Base-by-base conservation (phyloP, 2,329 filamentous ascomycete genomes). In the Elsinoe batatas region DNA sequence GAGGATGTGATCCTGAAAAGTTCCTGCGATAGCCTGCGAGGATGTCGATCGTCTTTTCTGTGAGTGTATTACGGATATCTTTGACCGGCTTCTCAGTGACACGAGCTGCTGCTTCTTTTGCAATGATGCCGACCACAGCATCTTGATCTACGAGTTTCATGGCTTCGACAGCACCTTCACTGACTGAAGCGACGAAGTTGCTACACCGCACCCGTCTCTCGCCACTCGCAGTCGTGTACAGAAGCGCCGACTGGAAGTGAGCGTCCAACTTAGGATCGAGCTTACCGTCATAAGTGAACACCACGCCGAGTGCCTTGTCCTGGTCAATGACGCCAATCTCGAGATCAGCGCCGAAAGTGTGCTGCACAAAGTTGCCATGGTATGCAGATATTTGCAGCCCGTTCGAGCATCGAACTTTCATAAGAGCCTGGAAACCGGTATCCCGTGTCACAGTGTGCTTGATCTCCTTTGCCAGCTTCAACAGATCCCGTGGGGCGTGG, bases 321-420 rank as follows among this genome's bases (percentile, higher is more conserved):
- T 89, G 84, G 68, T 97, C 93, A 53, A 97, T 83, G 53, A 87
- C 82, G 26, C 93, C 93, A 64, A 98, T 88, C 68, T 98, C 91
- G 43, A 98, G 80, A 70, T 98, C 93, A 2, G 91, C 90, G 10
- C 90, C 91, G 66, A 95, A 95, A 0, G 88, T 93, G 72, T 96
- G 90, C 67, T 98, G 93, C 51, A 94, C 81, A 67, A 97, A 98
- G 72, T 95, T 95, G 62, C 93, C 93, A 65, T 95, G 89, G 67
- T 98, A 98, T n/a, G 83, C 82, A 13, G 88, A 83, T 13, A 98
- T 86, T 68, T 98, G 93, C 53, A 98, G 77, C 15, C 93, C 93
- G 64, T 95, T 98, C 15, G 91, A 96, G 74, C 93, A 98, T 59
- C 93, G 86, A 57, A 98, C 91, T 76, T 98, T 98, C 88, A 98